Base-by-base conservation (phyloP, 352 stramenopile genomes). In the Phytophthora quininea region DNA sequence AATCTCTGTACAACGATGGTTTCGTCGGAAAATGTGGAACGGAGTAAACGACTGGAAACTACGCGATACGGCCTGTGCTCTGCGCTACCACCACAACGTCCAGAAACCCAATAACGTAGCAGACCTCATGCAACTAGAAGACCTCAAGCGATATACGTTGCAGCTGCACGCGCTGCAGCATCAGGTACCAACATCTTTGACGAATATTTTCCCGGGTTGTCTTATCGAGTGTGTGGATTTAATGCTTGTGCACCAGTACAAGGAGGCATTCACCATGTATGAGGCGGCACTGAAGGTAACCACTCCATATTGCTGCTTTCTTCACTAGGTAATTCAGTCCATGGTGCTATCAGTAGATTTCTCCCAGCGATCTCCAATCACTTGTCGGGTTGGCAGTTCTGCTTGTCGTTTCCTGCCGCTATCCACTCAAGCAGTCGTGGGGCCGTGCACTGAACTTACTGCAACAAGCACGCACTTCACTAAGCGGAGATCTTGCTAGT, bases 361-460 rank as follows among this genome's bases (percentile, higher is more conserved):
- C 35, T 3, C 70, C 82, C 7, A 10, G 77, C 2, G 75, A 91
- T 45, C 45, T 76, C 5, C 67, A 82, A 63, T 54, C 63, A 2
- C 70, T 91, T 19, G 67, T 76, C 24, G 74, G 82, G 1, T 64
- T 93, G 7, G 82, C 79, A 14, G 63, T 79, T 19, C 54, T 91
- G 15, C 75, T 93, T 37, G 67, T 82, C 30, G 80, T 79, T 19
- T 80, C 84, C 6, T 91, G 84, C 54, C 79, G 72, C 3, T 93
- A 93, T 57, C 84, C 84, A 2, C 63, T 52, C 29, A 80, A 80
- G 48, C 69, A 88, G 50, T 82, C 82, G 40, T 92, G 80, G 79
- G 7, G 55, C 1, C 79, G 80, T 10, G 78, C 77, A 2, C 58
- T 79, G 8, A 27, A 51, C 45, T 55, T 91, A 27, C 58, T 92